Evolutionary conservation across 805 yeast genomes (phyloP), one percentile per base, ranked within the genome.

Genomic region (Candida berthetii): DNA sequence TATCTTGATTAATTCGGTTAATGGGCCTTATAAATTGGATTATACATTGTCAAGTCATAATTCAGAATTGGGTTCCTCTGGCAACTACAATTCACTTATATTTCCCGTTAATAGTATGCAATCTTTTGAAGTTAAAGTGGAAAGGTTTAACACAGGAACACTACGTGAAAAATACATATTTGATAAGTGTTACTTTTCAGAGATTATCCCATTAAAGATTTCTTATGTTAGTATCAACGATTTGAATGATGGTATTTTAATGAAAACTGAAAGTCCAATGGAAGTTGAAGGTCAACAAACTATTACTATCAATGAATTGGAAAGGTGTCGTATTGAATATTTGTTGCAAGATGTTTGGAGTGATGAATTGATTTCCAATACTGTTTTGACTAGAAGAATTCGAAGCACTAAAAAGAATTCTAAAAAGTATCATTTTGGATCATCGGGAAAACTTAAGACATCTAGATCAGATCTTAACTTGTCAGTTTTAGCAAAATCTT

Each of bases 11-110:
- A 42, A 53, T 37, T 33, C 43, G 34, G 60, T 62, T 3, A 57
- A 60, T 42, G 68, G 67, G 1, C 65, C 67, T 3, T 62, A 63
- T 42, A 37, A 35, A 4, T 52, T 61, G 42, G 64, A 66, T 18
- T 57, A 55, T 38, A 48, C 58, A 3, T 39, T 52, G 2, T 55
- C 60, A 3, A 37, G 37, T 15, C 40, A 47, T 31, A 47, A 50
- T 29, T 49, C 50, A 20, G 58, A 54, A 20, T 14, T 13, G 4
- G 17, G 33, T 18, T 18, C 24, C 2, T 48, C 44, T 19, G 54
- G 55, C 1, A 52, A 51, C 2, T 40, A 31, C 1, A 44, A 52
- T 3, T 55, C 60, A 1, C 44, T 49, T 1, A 47, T 55, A 3
- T 37, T 53, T 0, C 62, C 62, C 0, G 13, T 27, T 5, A 16